Evolutionary conservation across 768 basidiomycete species (phyloP).

Genomic region (Chalciporus pseudorubinellus): DNA sequence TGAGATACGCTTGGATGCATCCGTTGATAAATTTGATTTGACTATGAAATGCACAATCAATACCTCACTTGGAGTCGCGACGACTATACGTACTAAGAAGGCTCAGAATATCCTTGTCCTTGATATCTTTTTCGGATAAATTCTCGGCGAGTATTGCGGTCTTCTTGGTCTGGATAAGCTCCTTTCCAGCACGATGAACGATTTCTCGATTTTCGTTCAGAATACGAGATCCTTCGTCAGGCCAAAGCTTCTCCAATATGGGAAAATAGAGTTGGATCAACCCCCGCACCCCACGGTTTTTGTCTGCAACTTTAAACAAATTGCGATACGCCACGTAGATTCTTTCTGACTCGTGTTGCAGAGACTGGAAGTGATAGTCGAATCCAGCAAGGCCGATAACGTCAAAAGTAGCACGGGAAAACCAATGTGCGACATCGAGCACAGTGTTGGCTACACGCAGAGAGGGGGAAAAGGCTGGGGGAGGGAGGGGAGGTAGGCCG

Average conservation of each 20-base stretch:
- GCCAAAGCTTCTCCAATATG: constrained; percentile 44
- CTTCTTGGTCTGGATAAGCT: constrained; percentile 45
- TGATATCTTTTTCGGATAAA: constrained; percentile 26
- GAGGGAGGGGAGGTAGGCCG: constrained; percentile 6
- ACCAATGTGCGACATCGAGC: constrained; percentile 55
- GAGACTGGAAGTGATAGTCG: constrained; percentile 49
- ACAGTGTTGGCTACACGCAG: constrained; percentile 12
- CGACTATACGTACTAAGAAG: constrained; percentile 41
- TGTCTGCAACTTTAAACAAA: constrained; percentile 50
- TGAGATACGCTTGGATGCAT: constrained; percentile 46
- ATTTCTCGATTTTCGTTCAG: constrained; percentile 39
- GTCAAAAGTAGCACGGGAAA: constrained; percentile 62
- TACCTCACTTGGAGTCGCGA: neutral
- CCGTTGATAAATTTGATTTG: constrained; percentile 53
- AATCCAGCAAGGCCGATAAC: constrained; percentile 60
- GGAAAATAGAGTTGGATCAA: constrained; percentile 49
- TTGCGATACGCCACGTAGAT: constrained; percentile 49
- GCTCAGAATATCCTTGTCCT: constrained; percentile 48
- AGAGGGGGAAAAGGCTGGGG: constrained; percentile 2
- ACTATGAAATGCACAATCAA: constrained; percentile 39
- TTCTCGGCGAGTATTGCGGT: constrained; percentile 36
- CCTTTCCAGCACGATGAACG: constrained; percentile 41
- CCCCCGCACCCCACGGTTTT: constrained; percentile 39
- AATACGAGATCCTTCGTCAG: constrained; percentile 38
- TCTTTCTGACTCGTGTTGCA: constrained; percentile 47